Evolutionary conservation across 2,329 filamentous ascomycete species (phyloP).

Genomic region (Neobulgaria alba): DNA sequence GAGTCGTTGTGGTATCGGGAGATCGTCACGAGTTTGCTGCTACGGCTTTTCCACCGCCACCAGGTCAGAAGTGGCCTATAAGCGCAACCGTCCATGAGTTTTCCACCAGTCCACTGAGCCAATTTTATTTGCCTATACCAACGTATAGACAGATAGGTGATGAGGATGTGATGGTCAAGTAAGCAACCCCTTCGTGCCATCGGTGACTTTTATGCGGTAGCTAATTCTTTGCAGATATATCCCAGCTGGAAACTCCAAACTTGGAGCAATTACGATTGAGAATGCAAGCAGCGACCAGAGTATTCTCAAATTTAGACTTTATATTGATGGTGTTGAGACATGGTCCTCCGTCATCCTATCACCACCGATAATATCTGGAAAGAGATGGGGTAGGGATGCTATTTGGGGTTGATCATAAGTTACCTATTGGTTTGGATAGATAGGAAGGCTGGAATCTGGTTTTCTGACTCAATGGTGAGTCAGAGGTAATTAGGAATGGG

Average conservation of each 20-base stretch:
- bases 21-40: slow-evolving; percentile 97
- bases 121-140: slow-evolving; percentile 82
- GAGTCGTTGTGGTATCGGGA: slow-evolving; percentile 77
- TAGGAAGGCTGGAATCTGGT: no score
- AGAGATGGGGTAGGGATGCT: slow-evolving; percentile 22
- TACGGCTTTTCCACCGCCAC: slow-evolving; percentile 63
- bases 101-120: slow-evolving; percentile 80
- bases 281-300: slow-evolving; percentile 58
- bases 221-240: slow-evolving; percentile 50
- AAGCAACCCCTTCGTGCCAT: slow-evolving; percentile 31
- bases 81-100: slow-evolving; percentile 75
- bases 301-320: slow-evolving; percentile 71
- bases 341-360: slow-evolving; percentile 59
- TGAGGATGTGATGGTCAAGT: slow-evolving; percentile 79
- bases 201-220: not conserved
- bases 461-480: no score
- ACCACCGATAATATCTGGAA: slow-evolving; percentile 30
- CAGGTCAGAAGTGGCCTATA: slow-evolving; percentile 51
- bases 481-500: no score
- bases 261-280: slow-evolving; percentile 74
- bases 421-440: no score
- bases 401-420: slow-evolving; percentile 27
- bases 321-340: slow-evolving; percentile 67
- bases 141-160: slow-evolving; percentile 77
- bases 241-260: slow-evolving; percentile 80